Base-by-base conservation (phyloP, 2,329 filamentous ascomycete species). In the Drechmeria coniospora region DNA sequence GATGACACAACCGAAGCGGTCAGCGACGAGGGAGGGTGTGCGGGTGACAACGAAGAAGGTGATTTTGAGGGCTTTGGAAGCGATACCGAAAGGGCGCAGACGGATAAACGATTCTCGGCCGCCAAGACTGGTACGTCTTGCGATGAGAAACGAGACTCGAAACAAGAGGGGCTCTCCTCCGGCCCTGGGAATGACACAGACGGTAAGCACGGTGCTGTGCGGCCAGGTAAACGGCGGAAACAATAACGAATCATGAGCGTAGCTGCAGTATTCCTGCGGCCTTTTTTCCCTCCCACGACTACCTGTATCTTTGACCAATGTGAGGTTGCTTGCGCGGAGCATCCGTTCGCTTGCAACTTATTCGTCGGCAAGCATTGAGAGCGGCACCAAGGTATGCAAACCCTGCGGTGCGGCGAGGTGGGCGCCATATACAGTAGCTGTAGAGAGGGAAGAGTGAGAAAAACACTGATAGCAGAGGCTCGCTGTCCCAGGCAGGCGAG, bases 31-130 rank as follows among this genome's bases (percentile, higher is more conserved):
- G 39, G 33, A 15, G 33, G 42, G 4, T 46, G 46, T 2, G 53
- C 53, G 4, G 46, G 49, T 7, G 40, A 39, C 6, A 36, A 47
- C 10, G 61, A 50, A 13, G 50, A 53, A 5, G 51, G 56, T 4
- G 49, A 52, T 8, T 59, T 54, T 23, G 50, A 53, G 25, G 50
- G 47, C 5, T 54, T 54, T 13, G 50, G 42, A 12, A 54, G 49
- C 27, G 50, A 50, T 14, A 49, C 47, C 12, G 50, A 53, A 19
- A 44, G 48, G 12, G 42, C 35, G 6, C 35, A 34, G 14, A 52
- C 49, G 8, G 41, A 43, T 27, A 49, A 48, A 19, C 35, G 35
- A 7, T 53, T 47, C 1, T 49, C 50, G 21, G 46, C 42, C 15
- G 44, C 42, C 4, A 47, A 44, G 6, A 27, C 36, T 13, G 40